Base-by-base conservation (phyloP, 768 basidiomycete species). In the Suillus decipiens region DNA sequence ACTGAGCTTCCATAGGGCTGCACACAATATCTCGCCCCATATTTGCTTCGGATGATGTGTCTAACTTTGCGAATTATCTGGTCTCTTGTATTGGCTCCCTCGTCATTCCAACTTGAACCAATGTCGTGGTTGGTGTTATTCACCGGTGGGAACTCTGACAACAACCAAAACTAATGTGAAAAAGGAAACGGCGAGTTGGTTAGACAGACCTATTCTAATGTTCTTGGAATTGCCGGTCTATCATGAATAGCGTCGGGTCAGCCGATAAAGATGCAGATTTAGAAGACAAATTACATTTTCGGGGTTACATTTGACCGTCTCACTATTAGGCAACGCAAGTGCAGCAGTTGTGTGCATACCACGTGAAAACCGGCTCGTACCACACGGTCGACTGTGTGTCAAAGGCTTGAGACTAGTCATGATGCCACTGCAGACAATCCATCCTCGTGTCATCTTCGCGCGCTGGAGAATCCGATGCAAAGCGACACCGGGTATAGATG, bases 1-100 rank as follows among this genome's bases (percentile, higher is more conserved):
- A 74, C 72, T 19, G 80, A 78, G 63, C 85, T 86, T 37, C 86
- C 86, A 68, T 86, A 87, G 1, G 74, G 60, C 33, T 71, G 66
- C 4, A 84, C 75, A 4, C 39, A 54, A 68, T 78, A 84, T 41
- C 62, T 28, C 7, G 6, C 1, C 6, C 80, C 81, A 64, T 72
- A 83, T 7, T 50, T 56, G 2, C 66, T 58, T 59, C 67, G 63
- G 4, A 83, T 68, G 14, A 69, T 10, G 14, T 57, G 1, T 41
- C 56, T 57, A 31, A 57, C 28, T 31, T 19, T 31, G 56, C 17
- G 11, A 41, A 41, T 57, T 12, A 41, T 31, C 37, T 0, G 39
- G 11, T 57, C 39, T 41, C 24, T 41, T 41, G 5, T 39, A 10
- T 56, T 28, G 10, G 1, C 19, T 53, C 51, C 34, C 19, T 53